Base-by-base conservation (phyloP, 2,329 filamentous ascomycete species). In the Catunica adiposa region DNA sequence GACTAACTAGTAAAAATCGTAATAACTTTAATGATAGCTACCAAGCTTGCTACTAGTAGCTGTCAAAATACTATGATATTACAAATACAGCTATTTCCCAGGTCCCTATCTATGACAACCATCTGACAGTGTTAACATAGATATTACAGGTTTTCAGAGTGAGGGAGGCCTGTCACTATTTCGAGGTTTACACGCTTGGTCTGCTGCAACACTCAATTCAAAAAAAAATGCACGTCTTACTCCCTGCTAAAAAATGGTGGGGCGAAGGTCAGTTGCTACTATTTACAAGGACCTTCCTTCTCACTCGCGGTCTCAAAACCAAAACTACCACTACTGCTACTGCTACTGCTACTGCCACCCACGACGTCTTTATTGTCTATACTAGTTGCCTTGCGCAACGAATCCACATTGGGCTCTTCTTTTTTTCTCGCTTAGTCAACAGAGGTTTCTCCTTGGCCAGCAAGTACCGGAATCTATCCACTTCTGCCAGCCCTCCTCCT, bases 401-500 rank as follows among this genome's bases (percentile, higher is more conserved):
- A 56, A 37, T n/a, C 40, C 38, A 38, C 53, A 9, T 23, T 31
- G n/a, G 48, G 48, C 29, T 53, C 31, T 53, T 4, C 34, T 53
- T 53, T 53, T 52, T 38, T 53, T 53, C 20, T 53, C 51, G 40
- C 53, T 54, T 48, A 54, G 53, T 37, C n/a, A 54, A 54, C 15
- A 22, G 17, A n/a, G 44, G 8, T 25, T 25, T 48, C 44, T 48
- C 15, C 44, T 48, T 48, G 44, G 22, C 22, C 22, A 48, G 22
- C 44, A 48, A 48, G 44, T 48, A 48, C 44, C 44, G 44, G 22
- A 11, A 48, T 22, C 23, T 48, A 48, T 48, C 44, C 44, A 48
- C 44, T 50, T 50, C 6, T 38, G 14, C 50, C 31, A 38, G 26
- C 50, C n/a, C 25, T 4, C 11, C 5, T 34, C 11, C 29, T 11